Conservation (phyloP, 192 early-diverging fungal species). For the Paraglomus occultum region DNA sequence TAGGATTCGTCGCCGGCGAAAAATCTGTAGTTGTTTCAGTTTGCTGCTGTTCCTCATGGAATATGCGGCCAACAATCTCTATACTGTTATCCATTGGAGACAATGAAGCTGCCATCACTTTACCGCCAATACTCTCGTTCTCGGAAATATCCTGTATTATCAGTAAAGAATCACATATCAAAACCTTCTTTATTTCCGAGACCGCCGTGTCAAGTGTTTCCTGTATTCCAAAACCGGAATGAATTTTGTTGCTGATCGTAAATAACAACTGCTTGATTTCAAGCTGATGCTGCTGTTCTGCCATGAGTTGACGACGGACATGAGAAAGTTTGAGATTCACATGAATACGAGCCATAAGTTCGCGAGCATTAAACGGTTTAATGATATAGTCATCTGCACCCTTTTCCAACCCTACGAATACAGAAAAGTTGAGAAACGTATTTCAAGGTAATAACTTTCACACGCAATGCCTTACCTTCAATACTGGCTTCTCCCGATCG, state of each 20-base stretch:
- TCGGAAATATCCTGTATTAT: slow-evolving; percentile 31
- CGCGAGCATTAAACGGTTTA: slow-evolving; percentile 47
- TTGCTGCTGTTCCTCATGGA: no score
- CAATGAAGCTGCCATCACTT: no score
- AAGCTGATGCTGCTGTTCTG: slow-evolving; percentile 35
- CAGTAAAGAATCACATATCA: slow-evolving; percentile 36
- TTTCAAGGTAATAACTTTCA: no score
- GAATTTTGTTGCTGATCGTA: slow-evolving; percentile 37
- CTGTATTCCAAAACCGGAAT: slow-evolving; percentile 35
- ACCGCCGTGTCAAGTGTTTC: slow-evolving; percentile 36
- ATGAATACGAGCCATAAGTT: slow-evolving; percentile 54
- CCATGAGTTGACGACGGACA: slow-evolving; percentile 42
- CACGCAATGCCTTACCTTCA: slow-evolving; percentile 28
- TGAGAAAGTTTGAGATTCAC: slow-evolving; percentile 49
- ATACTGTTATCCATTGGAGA: no score
- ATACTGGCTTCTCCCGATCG: slow-evolving; percentile 50
- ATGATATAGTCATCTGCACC: slow-evolving; percentile 62
- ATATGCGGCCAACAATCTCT: no score
- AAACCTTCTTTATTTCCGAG: slow-evolving; percentile 37
- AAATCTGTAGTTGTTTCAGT: no score
- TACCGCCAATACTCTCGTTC: no score
- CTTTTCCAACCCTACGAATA: slow-evolving; percentile 37
- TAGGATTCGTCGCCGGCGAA: no score
- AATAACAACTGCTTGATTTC: slow-evolving; percentile 43
- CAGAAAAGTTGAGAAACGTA: background rate